Evolutionary conservation across 129 eudicot species (phyloP).

Genomic region (Lactuca sativa): DNA sequence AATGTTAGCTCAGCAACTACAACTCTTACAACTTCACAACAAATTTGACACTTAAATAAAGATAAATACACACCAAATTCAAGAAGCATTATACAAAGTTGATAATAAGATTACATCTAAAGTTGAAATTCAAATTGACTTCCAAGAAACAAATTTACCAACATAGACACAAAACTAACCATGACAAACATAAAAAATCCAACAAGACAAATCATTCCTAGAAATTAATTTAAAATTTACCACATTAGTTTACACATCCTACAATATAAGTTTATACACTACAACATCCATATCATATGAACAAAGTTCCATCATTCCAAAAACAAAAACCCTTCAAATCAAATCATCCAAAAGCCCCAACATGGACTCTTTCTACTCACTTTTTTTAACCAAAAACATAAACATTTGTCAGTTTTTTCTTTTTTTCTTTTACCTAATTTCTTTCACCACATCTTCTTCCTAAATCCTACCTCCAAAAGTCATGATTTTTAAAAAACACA

Average conservation of each 20-base stretch:
- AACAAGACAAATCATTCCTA: background rate
- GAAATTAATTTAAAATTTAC: constrained; percentile 4
- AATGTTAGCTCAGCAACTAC: too few species aligned
- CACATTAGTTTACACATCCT: constrained; percentile 33
- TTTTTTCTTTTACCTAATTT: background rate
- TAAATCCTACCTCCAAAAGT: constrained; percentile 37
- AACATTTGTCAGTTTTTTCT: constrained; percentile 30
- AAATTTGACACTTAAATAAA: too few species aligned
- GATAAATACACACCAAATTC: too few species aligned
- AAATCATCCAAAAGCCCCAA: constrained; percentile 27
- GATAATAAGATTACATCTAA: too few species aligned
- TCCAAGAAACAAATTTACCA: too few species aligned
- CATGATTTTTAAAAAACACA: constrained; percentile 63
- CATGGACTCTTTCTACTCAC: constrained; percentile 21
- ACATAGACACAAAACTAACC: too few species aligned
- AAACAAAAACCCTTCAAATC: constrained; percentile 16
- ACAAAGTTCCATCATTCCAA: constrained; percentile 25
- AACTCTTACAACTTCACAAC: too few species aligned
- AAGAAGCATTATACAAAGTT: too few species aligned
- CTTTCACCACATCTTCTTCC: constrained; percentile 4
- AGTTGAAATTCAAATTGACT: too few species aligned
- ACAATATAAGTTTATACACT: constrained; percentile 29
- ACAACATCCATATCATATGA: constrained; percentile 23
- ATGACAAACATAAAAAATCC: too few species aligned
- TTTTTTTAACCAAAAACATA: constrained; percentile 16